Percentiles rank a stretch among this genome's conserved stretches.
Evolutionary conservation across 2,329 filamentous ascomycete species (phyloP).

Genomic region (Curvularia lunata): DNA sequence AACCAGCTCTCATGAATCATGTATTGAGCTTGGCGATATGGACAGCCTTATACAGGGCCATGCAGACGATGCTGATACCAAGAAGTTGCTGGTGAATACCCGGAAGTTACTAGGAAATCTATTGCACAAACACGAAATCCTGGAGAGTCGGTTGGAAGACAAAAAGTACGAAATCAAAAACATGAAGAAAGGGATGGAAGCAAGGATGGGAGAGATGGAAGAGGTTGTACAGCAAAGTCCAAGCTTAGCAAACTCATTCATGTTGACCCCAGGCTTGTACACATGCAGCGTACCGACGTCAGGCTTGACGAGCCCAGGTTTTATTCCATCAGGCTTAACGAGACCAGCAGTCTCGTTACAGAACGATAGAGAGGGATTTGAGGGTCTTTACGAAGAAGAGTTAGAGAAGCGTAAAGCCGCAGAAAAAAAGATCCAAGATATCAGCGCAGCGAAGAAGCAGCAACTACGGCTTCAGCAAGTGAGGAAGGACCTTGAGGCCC

Average conservation of each 20-base stretch:
- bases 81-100: background rate
- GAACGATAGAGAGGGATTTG: background rate
- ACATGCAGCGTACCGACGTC: too few relatives aligned
- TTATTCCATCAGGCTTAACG: background rate
- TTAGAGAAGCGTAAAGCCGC: background rate
- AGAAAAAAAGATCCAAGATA: background rate
- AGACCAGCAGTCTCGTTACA: background rate
- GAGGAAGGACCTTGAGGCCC: constrained; percentile 5
- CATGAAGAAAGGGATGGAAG: background rate
- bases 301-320: background rate
- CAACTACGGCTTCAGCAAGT: background rate
- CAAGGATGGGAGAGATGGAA: background rate
- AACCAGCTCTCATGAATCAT: background rate
- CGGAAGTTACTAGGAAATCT: background rate
- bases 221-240: background rate
- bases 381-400: background rate
- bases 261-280: too few relatives aligned
- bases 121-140: background rate
- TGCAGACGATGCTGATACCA: background rate
- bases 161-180: background rate
- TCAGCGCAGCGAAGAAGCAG: background rate
- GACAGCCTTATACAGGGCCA: background rate
- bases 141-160: background rate
- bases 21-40: background rate
- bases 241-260: background rate